Conservation (phyloP, 2,329 filamentous ascomycete species). For the Monilinia polystroma region DNA sequence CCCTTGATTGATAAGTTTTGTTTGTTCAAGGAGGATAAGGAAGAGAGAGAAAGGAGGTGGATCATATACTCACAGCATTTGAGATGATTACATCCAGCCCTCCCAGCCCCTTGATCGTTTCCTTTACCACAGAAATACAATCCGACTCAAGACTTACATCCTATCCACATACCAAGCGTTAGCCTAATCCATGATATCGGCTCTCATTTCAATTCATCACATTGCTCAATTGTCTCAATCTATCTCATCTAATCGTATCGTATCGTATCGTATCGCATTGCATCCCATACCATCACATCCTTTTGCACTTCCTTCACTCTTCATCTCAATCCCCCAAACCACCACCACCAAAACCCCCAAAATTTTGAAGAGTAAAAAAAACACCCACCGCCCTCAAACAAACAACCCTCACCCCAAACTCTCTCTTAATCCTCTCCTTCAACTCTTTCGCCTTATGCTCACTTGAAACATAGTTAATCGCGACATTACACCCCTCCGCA, state of each 20-base stretch:
- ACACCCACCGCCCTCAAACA: slow-evolving; percentile 55
- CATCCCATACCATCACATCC: background rate
- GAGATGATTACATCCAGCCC: slow-evolving; percentile 65
- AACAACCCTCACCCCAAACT: slow-evolving; percentile 53
- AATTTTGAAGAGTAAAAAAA: background rate
- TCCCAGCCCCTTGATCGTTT: slow-evolving; percentile 55
- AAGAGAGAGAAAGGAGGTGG: background rate
- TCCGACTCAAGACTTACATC: slow-evolving; percentile 58
- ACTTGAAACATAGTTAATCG: slow-evolving; percentile 63
- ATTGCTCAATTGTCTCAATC: background rate
- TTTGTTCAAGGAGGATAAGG: background rate
- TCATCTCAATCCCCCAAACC: no score
- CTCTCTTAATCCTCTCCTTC: slow-evolving; percentile 48
- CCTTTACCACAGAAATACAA: slow-evolving; percentile 52
- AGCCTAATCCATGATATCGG: background rate
- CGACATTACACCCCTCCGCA: slow-evolving; percentile 59
- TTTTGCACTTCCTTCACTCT: no score
- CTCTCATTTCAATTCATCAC: background rate
- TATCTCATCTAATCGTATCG: background rate
- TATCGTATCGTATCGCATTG: no score
- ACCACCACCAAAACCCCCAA: background rate
- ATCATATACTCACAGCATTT: slow-evolving; percentile 54
- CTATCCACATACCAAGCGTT: slow-evolving; percentile 37
- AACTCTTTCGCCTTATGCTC: slow-evolving; percentile 55
- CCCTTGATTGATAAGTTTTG: slow-evolving; percentile 26